Base-by-base conservation (phyloP, 495 filamentous ascomycete genomes). In the Trichoderma erinaceum region DNA sequence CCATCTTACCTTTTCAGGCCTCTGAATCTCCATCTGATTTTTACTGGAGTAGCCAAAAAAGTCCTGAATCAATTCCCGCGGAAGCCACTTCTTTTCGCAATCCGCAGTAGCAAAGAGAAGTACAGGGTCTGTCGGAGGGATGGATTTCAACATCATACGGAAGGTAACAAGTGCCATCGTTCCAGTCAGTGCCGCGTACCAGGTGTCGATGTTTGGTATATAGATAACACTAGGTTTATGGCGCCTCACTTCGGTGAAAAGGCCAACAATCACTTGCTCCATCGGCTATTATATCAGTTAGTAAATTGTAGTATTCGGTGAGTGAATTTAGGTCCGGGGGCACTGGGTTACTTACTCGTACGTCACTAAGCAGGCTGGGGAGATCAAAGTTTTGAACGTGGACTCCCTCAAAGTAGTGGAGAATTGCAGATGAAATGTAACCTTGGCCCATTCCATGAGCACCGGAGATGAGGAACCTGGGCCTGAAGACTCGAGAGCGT, bases 211-310 rank as follows among this genome's bases (percentile, higher is more conserved):
- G 70, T 90, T 88, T 0, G 96, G 95, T 63, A 99, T 90, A 79
- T 90, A 98, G 68, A 99, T 96, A 27, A 99, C 91, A 78, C 92
- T 93, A 11, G 96, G 95, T 77, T 96, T 97, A 71, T 97, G 92
- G 50, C 93, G 87, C 74, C 91, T 91, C 16, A 96, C 91, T 79
- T 99, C 95, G 0, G 89, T 84, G 74, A 99, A 99, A 1, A 94
- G 82, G 71, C 93, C 90, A 29, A 96, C 91, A 50, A 99, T 85
- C 23, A 92, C 88, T 70, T 93, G 88, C 80, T 98, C 95, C 3
- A 91, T 82, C 5, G 90, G 90, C 81, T 89, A 67, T 44, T 63
- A 41, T 21, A 70, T 78, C 68, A 77, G 74, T 68, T 70, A 67
- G 15, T 16, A 65, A 65, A n/a, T 15, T 27, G 18, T 11, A 12